Percentiles rank a stretch among this genome's conserved stretches.
These are phyloP conservation scores for Penicillium sp. DNA, from an alignment of 2,329 filamentous ascomycete species.

Conservation along the genomic window DNA sequence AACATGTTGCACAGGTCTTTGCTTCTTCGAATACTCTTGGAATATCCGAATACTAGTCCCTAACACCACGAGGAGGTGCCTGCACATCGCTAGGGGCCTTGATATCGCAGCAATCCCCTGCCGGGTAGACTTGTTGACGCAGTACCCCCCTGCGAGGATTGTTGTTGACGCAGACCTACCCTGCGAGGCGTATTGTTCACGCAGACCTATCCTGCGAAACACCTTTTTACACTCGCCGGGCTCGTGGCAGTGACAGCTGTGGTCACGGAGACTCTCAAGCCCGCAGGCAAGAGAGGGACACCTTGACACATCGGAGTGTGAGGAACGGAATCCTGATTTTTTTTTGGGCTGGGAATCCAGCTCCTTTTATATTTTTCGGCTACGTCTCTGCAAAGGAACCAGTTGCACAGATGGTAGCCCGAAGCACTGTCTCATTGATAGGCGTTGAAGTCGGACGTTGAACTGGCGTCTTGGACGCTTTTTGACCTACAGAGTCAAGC, in stretches of 20 bases:
- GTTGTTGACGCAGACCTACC: too few species aligned
- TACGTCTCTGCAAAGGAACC: too few species aligned
- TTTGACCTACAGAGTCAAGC: too few species aligned
- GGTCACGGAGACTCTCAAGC: neutral
- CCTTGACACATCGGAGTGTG: too few species aligned
- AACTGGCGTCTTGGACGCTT: too few species aligned
- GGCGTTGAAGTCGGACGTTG: too few species aligned
- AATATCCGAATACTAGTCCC: neutral
- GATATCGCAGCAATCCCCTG: neutral
- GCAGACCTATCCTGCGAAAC: neutral
- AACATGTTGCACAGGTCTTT: neutral
- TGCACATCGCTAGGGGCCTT: slow-evolving; percentile 1
- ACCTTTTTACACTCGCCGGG: neutral
- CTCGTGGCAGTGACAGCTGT: slow-evolving; percentile 2
- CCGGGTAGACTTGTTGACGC: neutral
- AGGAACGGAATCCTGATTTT: neutral
- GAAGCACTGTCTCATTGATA: too few species aligned
- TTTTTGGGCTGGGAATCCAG: neutral
- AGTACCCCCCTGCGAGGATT: neutral
- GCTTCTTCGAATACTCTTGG: too few species aligned
- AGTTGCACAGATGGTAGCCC: too few species aligned
- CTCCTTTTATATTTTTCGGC: neutral
- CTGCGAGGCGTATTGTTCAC: neutral
- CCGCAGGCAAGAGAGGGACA: too few species aligned
- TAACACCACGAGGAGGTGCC: neutral